Evolutionary conservation across 1,284 basidiomycete species (phyloP).

Genomic region (Pterulicium gracile): DNA sequence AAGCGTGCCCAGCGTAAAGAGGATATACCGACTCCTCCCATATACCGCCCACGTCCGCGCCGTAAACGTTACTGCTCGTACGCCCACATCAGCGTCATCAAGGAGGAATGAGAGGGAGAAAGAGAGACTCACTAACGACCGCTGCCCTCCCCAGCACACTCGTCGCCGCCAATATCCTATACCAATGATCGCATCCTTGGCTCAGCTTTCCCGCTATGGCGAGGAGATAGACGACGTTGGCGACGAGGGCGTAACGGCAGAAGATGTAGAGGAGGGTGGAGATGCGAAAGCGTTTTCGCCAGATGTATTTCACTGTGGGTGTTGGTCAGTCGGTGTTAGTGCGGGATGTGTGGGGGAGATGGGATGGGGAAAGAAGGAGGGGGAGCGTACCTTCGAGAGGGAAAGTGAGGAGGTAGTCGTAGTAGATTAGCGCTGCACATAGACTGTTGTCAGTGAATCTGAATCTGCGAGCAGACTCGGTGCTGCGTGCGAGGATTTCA

Average conservation of each 20-base stretch:
- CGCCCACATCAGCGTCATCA: neutral
- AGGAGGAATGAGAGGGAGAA: neutral
- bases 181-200: neutral
- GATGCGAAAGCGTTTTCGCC: neutral
- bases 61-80: neutral
- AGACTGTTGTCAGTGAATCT: neutral
- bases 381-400: neutral
- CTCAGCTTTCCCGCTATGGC: neutral
- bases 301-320: conserved; percentile 11
- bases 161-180: neutral
- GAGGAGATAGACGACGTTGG: neutral
- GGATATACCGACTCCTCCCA: neutral
- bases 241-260: neutral
- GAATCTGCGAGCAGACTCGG: neutral
- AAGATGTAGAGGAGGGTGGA: neutral
- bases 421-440: neutral
- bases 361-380: too few species aligned
- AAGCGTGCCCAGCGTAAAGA: neutral
- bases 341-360: too few species aligned
- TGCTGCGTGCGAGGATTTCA: neutral
- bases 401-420: neutral
- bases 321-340: too few species aligned
- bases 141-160: neutral
- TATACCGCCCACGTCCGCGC: neutral
- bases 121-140: neutral